These are phyloP conservation scores for barley (Hordeum vulgare) DNA, from an alignment of 176 grass and related monocot species.

Conservation along the genomic window DNA sequence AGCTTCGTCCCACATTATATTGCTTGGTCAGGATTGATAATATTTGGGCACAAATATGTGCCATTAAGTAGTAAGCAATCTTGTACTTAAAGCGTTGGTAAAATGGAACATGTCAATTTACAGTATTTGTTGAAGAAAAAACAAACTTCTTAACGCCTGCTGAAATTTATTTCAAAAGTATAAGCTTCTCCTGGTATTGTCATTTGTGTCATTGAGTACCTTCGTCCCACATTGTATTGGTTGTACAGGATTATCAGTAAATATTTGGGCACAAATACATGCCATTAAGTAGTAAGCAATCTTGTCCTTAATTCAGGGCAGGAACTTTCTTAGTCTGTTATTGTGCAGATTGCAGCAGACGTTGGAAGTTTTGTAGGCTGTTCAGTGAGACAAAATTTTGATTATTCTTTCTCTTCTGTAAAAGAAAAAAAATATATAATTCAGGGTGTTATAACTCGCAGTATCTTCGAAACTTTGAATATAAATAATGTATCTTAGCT, in stretches of 20 bases:
- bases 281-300: neutral
- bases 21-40: neutral
- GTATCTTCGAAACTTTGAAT: neutral
- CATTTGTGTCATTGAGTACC: neutral
- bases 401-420: neutral
- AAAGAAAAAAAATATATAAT: neutral
- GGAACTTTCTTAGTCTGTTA: neutral
- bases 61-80: neutral
- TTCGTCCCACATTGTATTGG: neutral
- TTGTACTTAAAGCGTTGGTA: neutral
- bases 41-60: neutral
- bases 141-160: neutral
- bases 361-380: neutral
- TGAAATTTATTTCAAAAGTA: neutral
- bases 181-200: neutral
- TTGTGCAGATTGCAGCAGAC: neutral
- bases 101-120: too few species aligned
- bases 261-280: neutral
- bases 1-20: neutral
- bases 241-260: neutral
- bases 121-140: neutral
- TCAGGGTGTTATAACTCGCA: neutral
- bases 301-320: neutral
- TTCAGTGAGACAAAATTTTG: neutral
- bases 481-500: neutral